These are phyloP conservation scores for Silene coronaria DNA, from an alignment of 179 eudicot genomes.

Conservation along the genomic window DNA sequence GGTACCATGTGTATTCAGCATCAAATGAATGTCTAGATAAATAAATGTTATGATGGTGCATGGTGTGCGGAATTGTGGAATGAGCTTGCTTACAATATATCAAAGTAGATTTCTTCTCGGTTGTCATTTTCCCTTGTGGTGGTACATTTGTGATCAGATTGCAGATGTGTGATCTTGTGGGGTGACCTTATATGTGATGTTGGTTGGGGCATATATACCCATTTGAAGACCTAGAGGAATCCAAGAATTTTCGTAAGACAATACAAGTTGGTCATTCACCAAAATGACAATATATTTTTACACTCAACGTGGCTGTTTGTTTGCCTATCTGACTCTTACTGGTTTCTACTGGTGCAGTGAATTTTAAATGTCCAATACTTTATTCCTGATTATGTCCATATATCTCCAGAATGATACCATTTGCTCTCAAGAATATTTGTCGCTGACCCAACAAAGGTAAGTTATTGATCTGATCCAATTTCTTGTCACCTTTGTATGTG, in stretches of 20 bases:
- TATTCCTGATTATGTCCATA: conserved; percentile 90
- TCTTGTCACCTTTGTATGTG: not conserved
- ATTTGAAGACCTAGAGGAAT: conserved; percentile 94
- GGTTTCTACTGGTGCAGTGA: conserved; percentile 50
- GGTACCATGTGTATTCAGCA: not conserved
- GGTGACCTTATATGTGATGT: conserved; percentile 91
- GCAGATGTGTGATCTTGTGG: conserved; percentile 99
- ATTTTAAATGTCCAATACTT: conserved; percentile 91
- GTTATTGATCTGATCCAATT: not conserved
- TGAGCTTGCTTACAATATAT: not conserved
- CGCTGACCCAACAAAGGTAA: conserved; percentile 80
- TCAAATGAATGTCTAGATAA: not conserved
- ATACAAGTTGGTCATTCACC: conserved; percentile 49
- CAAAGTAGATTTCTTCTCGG: not conserved
- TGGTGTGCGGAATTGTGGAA: not conserved
- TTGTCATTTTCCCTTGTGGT: not conserved
- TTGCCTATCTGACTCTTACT: conserved; percentile 23
- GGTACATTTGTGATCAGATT: conserved; percentile 39
- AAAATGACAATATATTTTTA: not conserved
- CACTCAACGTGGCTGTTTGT: not conserved
- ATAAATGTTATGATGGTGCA: not conserved
- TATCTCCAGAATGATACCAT: conserved; percentile 87
- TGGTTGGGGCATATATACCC: conserved; percentile 98
- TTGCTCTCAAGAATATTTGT: conserved; percentile 88
- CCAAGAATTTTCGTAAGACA: conserved; percentile 86